These are phyloP conservation scores for Pseudonitzschia delicatissima DNA, from an alignment of 108 stramenopile genomes.

Conservation along the genomic window DNA sequence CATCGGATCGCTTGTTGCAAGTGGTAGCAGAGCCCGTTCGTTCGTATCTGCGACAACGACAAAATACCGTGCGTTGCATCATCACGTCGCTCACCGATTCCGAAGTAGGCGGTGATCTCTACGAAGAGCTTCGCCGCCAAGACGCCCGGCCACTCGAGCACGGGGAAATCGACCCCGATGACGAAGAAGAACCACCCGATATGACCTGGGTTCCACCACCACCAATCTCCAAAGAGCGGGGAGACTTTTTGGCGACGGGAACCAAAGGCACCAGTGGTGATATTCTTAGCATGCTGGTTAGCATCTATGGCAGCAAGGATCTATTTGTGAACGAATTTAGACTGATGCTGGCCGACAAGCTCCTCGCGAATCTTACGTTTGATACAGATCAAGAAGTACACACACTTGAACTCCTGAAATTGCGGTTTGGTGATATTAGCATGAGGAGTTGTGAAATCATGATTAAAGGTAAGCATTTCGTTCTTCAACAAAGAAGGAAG, in stretches of 20 bases:
- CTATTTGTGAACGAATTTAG: conserved; percentile 96
- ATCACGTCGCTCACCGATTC: conserved; percentile 95
- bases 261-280: conserved; percentile 60
- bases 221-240: conserved; percentile 56
- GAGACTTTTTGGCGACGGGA: conserved; percentile 38
- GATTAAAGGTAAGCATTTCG: conserved; percentile 59
- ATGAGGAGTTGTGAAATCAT: conserved; percentile 97
- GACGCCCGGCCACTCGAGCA: conserved; percentile 82
- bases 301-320: conserved; percentile 98
- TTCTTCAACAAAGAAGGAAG: too few species aligned
- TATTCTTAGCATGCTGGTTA: conserved; percentile 94
- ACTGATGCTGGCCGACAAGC: conserved; percentile 94
- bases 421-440: conserved; percentile 91
- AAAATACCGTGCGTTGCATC: conserved; percentile 95
- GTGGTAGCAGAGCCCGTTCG: conserved; percentile 88
- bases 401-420: conserved; percentile 94
- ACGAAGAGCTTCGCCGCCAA: conserved; percentile 89
- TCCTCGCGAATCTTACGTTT: conserved; percentile 82
- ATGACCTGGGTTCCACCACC: conserved; percentile 80
- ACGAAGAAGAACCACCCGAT: conserved; percentile 65
- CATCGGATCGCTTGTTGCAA: conserved; percentile 82
- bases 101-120: conserved; percentile 86
- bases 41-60: conserved; percentile 71
- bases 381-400: conserved; percentile 92
- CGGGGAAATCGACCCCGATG: conserved; percentile 55